Conservation (phyloP, 164 flowering plant species). For the Euptelea pleiosperma region DNA sequence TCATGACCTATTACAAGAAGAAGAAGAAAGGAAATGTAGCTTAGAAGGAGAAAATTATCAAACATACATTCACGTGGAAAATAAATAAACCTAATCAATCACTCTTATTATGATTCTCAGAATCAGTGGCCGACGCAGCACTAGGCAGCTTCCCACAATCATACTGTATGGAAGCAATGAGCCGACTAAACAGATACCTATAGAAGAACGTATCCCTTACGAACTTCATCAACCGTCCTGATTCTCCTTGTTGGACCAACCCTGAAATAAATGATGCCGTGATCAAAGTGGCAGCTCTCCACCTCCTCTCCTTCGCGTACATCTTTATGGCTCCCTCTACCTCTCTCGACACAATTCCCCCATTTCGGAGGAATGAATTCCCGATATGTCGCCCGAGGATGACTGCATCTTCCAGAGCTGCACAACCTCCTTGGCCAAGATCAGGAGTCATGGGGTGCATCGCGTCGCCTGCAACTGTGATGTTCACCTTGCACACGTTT, state of each 20-base stretch:
- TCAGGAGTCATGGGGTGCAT: constrained; percentile 60
- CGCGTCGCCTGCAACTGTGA: constrained; percentile 48
- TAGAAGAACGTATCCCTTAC: background rate
- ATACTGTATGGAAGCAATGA: background rate
- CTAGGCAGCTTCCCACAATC: constrained; percentile 5
- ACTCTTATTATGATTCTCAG: too few relatives aligned
- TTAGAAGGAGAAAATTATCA: too few relatives aligned
- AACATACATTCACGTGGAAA: too few relatives aligned
- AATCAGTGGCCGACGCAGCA: too few relatives aligned
- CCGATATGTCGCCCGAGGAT: constrained; percentile 37
- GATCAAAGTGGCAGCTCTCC: background rate
- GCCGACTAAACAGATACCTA: background rate
- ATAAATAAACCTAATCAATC: too few relatives aligned
- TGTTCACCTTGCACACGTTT: constrained; percentile 14
- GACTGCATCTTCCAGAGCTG: constrained; percentile 45
- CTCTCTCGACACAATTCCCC: background rate
- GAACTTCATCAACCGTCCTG: background rate
- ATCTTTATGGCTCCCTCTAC: constrained; percentile 9
- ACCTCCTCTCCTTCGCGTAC: constrained; percentile 18
- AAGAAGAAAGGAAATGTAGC: too few relatives aligned
- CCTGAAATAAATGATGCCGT: background rate
- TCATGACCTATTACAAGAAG: too few relatives aligned
- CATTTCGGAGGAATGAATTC: constrained; percentile 1
- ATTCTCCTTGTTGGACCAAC: background rate
- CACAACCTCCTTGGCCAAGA: constrained; percentile 43